Base-by-base conservation (phyloP, 1,284 basidiomycete genomes). In the Lignosus rhinocerotis region DNA sequence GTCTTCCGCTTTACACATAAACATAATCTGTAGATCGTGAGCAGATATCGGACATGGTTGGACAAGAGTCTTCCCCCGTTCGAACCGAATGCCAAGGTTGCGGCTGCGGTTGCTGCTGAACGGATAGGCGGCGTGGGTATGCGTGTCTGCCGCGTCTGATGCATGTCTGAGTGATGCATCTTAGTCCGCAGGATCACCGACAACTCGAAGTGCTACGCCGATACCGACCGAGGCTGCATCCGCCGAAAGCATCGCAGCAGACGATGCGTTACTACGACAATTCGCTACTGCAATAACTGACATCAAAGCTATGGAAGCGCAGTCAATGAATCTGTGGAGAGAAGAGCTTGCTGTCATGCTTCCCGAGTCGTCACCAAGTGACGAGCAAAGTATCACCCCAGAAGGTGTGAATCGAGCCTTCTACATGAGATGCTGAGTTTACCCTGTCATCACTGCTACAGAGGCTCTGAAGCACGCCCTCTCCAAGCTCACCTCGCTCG, bases 31-130 rank as follows among this genome's bases (percentile, higher is more conserved):
- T 2, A 93, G 91, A 83, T 95, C 51, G 67, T 94, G 43, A 88
- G 85, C 67, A 82, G 94, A 57, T 95, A 92, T 69, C 83, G 76
- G 56, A 83, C 80, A 33, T 95, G 92, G 88, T 71, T 95, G 14
- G 81, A 86, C 56, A 75, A 69, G 44, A 78, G 72, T 60, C 66
- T 82, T 51, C 76, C 79, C 58, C 64, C 73, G 46, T 61, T 73
- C 47, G 80, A 84, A 39, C 56, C 69, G 6, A 61, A 69, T 6
- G 51, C 64, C 3, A 73, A 75, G 58, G 59, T 67, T 6, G 68
- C 67, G 12, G 63, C 74, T n/a, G 67, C 68, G 21, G 61, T 67
- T n/a, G 66, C 70, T 6, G 64, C 68, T 9, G 77, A 81, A 19
- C 78, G 75, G 61, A 74, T 75, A 51, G 45, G 63, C 30, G 41